Base-by-base conservation (phyloP, 345 rosid genomes). In the Aegle marmelos region DNA sequence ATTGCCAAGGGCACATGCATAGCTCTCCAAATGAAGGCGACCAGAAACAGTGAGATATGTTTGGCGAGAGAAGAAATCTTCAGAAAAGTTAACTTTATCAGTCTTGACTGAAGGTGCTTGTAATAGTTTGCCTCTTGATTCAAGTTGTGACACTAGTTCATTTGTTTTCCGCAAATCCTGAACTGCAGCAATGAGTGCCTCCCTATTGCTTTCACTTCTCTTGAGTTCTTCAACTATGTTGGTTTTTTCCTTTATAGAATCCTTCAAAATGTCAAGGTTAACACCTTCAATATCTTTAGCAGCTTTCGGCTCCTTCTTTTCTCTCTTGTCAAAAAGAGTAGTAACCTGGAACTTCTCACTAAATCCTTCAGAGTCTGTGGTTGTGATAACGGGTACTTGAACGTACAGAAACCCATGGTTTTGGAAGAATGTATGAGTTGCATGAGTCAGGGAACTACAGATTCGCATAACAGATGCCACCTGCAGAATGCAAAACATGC, bases 1-100 rank as follows among this genome's bases (percentile, higher is more conserved):
- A 75, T 94, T 87, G 75, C 99, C 99, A 70, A 96, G 91, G 28
- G 95, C 91, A 85, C 92, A 89, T 14, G 98, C 97, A 79, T 87
- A 92, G 83, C 99, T 92, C 85, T 91, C 97, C 73, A 96, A 84
- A 89, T 90, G 98, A 80, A 89, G 89, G 76, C 86, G 90, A 53
- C 99, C 97, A 27, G 98, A 90, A 60, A 77, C 90, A 54, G 94
- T 88, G 62, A 93, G 86, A 74, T 83, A 91, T 73, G 90, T 75
- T 21, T 81, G 87, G 6, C 85, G 75, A n/a, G 90, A 80, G 81
- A 92, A 94, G 83, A 88, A 91, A 72, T 91, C 93, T 58, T 83
- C 86, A 34, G 85, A 76, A 77, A 79, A 45, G 81, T 77, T 81
- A 64, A 73, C 58, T 72, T 80, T 81, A 66, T 86, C 84, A 34